Conservation (phyloP, 2,329 filamentous ascomycete species). For the Nannizzia gypsea region DNA sequence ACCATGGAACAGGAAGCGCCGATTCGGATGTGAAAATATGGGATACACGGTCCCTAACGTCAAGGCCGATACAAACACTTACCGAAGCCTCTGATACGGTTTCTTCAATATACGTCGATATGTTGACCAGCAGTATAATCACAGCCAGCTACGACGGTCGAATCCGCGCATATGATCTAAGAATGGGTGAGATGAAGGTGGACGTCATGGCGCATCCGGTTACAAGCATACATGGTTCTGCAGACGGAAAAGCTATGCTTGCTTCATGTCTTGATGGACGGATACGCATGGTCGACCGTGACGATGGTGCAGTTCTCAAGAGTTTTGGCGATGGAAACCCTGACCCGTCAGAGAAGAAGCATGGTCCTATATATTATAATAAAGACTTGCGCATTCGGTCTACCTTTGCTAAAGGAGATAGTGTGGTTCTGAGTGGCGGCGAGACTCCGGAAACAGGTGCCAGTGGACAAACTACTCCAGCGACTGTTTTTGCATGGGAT, state of each 20-base stretch:
- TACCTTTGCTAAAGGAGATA: constrained; percentile 62
- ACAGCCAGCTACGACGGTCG: constrained; percentile 75
- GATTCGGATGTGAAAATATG: constrained; percentile 34
- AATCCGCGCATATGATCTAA: constrained; percentile 69
- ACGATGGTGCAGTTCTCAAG: constrained; percentile 59
- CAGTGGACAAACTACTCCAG: constrained; percentile 16
- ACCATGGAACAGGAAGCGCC: constrained; percentile 25
- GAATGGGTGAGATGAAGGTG: constrained; percentile 57
- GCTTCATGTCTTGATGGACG: constrained; percentile 65
- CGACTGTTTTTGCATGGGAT: constrained; percentile 58
- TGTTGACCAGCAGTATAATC: constrained; percentile 43
- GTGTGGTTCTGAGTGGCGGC: constrained; percentile 67
- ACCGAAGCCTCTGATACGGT: constrained; percentile 33
- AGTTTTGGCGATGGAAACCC: constrained; percentile 46
- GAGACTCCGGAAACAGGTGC: constrained; percentile 50
- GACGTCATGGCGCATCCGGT: constrained; percentile 59
- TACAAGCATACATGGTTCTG: constrained; percentile 61
- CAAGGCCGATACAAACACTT: constrained; percentile 34
- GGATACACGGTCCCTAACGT: constrained; percentile 30
- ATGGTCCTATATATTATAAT: constrained; percentile 42
- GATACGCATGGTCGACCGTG: constrained; percentile 69
- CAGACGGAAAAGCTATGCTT: constrained; percentile 62
- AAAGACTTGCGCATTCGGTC: constrained; percentile 62
- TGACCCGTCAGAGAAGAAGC: background rate
- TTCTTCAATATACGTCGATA: constrained; percentile 30